Evolutionary conservation across 2,329 filamentous ascomycete species (phyloP).

Genomic region (Hypoxylon sp.): DNA sequence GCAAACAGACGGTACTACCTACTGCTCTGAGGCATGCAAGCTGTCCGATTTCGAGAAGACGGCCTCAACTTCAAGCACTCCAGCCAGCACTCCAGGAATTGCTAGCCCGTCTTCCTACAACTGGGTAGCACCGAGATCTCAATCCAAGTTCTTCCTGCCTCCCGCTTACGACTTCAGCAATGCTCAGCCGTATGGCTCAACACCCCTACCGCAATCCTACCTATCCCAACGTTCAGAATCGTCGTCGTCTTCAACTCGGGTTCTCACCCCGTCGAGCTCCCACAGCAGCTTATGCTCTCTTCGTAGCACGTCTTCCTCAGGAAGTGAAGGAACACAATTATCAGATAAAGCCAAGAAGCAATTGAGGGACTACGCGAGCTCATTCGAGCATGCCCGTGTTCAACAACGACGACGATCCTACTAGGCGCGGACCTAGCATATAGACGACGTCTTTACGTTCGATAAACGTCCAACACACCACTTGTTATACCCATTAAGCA

Average conservation of each 20-base stretch:
- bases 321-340: constrained; percentile 69
- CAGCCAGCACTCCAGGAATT: constrained; percentile 71
- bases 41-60: constrained; percentile 88
- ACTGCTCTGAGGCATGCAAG: constrained; percentile 93
- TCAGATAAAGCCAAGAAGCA: constrained; percentile 85
- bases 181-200: constrained; percentile 70
- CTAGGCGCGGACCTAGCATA: constrained; percentile 54
- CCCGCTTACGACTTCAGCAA: constrained; percentile 83
- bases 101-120: constrained; percentile 65
- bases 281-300: constrained; percentile 88
- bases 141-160: constrained; percentile 75
- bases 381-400: constrained; percentile 84
- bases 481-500: constrained; percentile 50
- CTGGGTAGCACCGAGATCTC: constrained; percentile 61
- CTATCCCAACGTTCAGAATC: constrained; percentile 54
- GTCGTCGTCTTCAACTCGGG: constrained; percentile 58
- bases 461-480: constrained; percentile 45
- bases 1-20: constrained; percentile 84
- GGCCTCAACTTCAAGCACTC: constrained; percentile 67
- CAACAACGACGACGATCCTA: constrained; percentile 70
- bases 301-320: constrained; percentile 71
- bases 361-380: constrained; percentile 87
- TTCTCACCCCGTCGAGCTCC: constrained; percentile 80
- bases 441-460: constrained; percentile 23
- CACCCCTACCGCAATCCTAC: constrained; percentile 63